A percentile compares a stretch with the other conserved stretches of the same genome.
These are phyloP conservation scores for Eucalyptus globulus DNA, from an alignment of 345 rosid species.

Conservation along the genomic window DNA sequence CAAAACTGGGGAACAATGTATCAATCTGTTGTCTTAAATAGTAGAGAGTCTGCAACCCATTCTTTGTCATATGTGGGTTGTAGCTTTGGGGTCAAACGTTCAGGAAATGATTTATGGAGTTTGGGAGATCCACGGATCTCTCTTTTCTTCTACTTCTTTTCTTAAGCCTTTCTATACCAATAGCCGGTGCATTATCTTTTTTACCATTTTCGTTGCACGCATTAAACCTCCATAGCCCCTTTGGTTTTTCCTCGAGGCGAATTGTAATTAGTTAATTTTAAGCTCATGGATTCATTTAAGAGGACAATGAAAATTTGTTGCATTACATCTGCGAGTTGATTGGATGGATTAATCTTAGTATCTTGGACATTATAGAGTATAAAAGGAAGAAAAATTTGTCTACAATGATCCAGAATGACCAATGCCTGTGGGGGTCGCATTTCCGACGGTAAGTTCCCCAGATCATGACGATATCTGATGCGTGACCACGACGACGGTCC, in stretches of 20 bases:
- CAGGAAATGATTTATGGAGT: not conserved
- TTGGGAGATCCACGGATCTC: not conserved
- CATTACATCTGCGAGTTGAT: fast-evolving
- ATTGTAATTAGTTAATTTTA: not conserved
- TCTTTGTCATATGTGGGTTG: not conserved
- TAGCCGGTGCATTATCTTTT: not conserved
- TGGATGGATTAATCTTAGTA: too few relatives aligned
- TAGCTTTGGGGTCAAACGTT: not conserved
- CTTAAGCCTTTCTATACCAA: not conserved
- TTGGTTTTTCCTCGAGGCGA: not conserved
- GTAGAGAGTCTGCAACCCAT: not conserved
- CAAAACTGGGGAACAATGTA: not conserved
- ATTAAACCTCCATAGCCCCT: not conserved
- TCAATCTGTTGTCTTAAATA: not conserved
- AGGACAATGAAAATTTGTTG: not conserved
- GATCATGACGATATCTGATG: too few relatives aligned
- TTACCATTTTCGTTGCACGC: fast-evolving
- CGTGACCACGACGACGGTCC: not conserved
- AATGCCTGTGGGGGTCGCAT: not conserved
- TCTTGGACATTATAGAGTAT: too few relatives aligned
- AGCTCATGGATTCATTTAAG: not conserved
- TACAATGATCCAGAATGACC: not conserved
- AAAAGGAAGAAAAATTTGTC: not conserved
- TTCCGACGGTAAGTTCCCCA: not conserved
- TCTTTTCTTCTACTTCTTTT: not conserved